Base-by-base conservation (phyloP, 805 yeast species). In the Jamesozyma rosinii region DNA sequence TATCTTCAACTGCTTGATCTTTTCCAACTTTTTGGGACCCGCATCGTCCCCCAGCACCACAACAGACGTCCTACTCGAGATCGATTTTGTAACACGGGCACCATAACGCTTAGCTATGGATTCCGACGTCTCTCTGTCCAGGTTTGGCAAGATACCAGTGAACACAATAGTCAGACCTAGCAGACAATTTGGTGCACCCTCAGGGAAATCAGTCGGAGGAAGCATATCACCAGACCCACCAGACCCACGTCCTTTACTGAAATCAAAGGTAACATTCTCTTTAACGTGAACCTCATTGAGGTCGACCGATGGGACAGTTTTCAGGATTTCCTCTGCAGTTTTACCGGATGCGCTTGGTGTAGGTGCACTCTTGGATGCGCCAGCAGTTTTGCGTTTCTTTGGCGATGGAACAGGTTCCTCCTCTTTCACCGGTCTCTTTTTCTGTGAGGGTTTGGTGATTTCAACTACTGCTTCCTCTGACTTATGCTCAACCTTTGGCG, bases 1-100 rank as follows among this genome's bases (percentile, higher is more conserved):
- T 43, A 86, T 77, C 6, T 76, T 73, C 49, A 80, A 68, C 41
- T 77, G 75, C 53, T 77, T 81, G 50, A 94, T 90, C 55, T 81
- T 85, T 53, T 77, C 76, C 35, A 92, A 77, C 63, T 92, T 92
- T n/a, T 87, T 79, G 2, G 97, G 97, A 0, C 98, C 98, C 2
- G 98, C 97, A 51, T 92, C 97, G 41, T 75, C 87, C 6, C 98
- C 98, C 26, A 92, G 70, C 1, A 92, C 97, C 2, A 90, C 95
- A 37, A 88, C 70, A 20, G 87, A 76, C 0, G 98, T 92, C 55
- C 82, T 85, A 10, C 86, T 77, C 44, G 92, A 83, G 21, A 90
- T 81, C 0, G 95, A 76, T 52, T 85, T 79, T 4, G 94, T 85
- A 15, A 90, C 95, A 53, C 80, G 80, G 3, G 95, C 98, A 14